A percentile compares a stretch with the other conserved stretches of the same genome.
Evolutionary conservation across 2,329 filamentous ascomycete genomes (phyloP).

Genomic region (Aureobasidium mangrovei): DNA sequence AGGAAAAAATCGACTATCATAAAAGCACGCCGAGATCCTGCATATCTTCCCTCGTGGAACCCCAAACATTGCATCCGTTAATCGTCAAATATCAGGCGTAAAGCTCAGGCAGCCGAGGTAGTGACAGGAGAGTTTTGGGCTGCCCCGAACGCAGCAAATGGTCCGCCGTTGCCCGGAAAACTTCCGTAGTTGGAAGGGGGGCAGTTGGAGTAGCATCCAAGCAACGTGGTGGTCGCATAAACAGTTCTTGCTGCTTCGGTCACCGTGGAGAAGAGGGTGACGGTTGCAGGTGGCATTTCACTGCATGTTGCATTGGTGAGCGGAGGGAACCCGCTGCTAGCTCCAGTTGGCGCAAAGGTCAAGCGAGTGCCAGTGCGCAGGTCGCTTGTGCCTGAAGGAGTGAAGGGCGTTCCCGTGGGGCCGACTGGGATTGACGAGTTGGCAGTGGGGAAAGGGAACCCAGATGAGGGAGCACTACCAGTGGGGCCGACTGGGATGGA

Average conservation of each 20-base stretch:
- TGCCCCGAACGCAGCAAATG: background rate
- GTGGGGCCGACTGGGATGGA: background rate
- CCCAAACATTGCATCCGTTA: background rate
- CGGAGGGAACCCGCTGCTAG: background rate
- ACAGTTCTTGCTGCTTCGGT: conserved; percentile 7
- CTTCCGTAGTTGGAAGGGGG: conserved; percentile 10
- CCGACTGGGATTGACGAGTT: background rate
- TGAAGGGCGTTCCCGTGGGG: background rate
- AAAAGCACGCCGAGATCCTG: background rate
- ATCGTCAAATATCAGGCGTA: background rate
- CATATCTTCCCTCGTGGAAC: background rate
- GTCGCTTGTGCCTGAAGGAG: background rate
- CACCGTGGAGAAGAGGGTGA: conserved; percentile 2
- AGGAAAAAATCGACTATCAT: background rate
- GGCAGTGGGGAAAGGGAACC: background rate
- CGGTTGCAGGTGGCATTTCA: background rate
- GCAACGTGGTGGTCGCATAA: conserved; percentile 1
- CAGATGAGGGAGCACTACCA: background rate
- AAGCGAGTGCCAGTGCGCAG: conserved; percentile 3
- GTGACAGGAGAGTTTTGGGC: background rate
- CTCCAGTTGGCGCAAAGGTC: background rate
- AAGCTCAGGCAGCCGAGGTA: background rate
- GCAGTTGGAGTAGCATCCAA: conserved; percentile 18
- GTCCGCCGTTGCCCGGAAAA: background rate
- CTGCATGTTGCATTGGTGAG: conserved; percentile 4